These are phyloP conservation scores for Takakia lepidozioides DNA, from an alignment of 225 moss, liverwort and hornwort species.

Conservation along the genomic window DNA sequence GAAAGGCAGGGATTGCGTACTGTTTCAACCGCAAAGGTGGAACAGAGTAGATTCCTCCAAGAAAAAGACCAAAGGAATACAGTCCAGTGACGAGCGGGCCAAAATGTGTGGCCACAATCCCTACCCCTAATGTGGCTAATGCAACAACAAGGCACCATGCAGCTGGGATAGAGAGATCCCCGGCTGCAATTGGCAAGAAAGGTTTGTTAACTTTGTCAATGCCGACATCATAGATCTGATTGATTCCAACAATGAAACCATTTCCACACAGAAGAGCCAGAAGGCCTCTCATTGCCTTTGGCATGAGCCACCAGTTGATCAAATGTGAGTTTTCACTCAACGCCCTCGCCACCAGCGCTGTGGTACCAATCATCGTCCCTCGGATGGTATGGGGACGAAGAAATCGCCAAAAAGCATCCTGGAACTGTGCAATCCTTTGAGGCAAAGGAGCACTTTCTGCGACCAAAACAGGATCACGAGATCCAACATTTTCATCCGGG, in stretches of 20 bases:
- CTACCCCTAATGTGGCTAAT: constrained; percentile 53
- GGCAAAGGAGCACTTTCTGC: constrained; percentile 5
- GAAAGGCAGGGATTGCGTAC: constrained; percentile 74
- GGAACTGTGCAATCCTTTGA: constrained; percentile 31
- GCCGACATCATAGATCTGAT: constrained; percentile 85
- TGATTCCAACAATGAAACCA: constrained; percentile 97
- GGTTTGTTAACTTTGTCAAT: constrained; percentile 98
- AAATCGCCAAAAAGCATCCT: constrained; percentile 88
- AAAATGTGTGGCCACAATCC: constrained; percentile 70
- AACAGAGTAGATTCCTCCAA: constrained; percentile 84
- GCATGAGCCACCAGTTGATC: constrained; percentile 68
- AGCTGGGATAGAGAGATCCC: constrained; percentile 70
- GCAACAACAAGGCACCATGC: constrained; percentile 72
- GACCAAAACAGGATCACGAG: no score
- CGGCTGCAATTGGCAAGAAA: constrained; percentile 87
- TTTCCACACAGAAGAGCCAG: constrained; percentile 86
- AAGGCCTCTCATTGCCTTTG: constrained; percentile 80
- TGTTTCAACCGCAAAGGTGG: constrained; percentile 83
- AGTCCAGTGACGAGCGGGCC: constrained; percentile 64
- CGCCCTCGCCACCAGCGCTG: constrained; percentile 69
- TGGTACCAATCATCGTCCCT: constrained; percentile 72
- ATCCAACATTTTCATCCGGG: no score
- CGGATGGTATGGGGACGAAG: constrained; percentile 91
- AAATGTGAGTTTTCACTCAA: constrained; percentile 63
- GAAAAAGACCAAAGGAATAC: constrained; percentile 59